A percentile compares a stretch with the other conserved stretches of the same genome.
Conservation (phyloP, 352 stramenopile species). For the Blastocystis sp. region DNA sequence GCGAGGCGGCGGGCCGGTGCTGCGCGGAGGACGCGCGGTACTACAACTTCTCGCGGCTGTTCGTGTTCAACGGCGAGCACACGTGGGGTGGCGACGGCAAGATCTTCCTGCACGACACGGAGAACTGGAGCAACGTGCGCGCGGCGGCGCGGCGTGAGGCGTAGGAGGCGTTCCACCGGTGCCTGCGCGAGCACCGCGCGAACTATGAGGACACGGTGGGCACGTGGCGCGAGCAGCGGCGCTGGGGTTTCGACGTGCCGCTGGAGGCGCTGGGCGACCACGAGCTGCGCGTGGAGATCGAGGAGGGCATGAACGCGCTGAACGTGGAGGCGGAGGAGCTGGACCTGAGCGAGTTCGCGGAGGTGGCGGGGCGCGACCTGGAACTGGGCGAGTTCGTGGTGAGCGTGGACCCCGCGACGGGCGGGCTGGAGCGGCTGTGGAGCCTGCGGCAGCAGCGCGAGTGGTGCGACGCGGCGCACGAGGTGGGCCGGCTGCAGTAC, state of each 20-base stretch:
- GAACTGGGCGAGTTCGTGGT: conserved; percentile 11
- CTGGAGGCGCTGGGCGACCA: conserved; percentile 47
- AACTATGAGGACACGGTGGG: conserved; percentile 63
- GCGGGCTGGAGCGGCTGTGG: conserved; percentile 17
- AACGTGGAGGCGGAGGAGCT: neutral
- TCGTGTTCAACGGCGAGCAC: conserved; percentile 61
- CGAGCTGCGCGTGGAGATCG: conserved; percentile 13
- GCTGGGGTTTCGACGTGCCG: conserved; percentile 54
- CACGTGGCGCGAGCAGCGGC: conserved; percentile 59
- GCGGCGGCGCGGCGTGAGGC: neutral
- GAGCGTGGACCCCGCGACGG: conserved; percentile 1
- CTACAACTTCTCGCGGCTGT: conserved; percentile 67
- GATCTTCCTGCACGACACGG: conserved; percentile 64
- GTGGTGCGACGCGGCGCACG: conserved; percentile 56
- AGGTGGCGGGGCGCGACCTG: conserved; percentile 1
- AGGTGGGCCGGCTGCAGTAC: conserved; percentile 28
- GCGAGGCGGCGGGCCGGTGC: conserved; percentile 20
- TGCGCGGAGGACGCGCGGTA: conserved; percentile 23
- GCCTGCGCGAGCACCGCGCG: neutral
- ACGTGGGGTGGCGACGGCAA: conserved; percentile 68
- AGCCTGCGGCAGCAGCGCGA: neutral
- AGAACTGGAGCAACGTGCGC: conserved; percentile 68
- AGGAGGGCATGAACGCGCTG: conserved; percentile 1
- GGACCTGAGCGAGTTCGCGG: conserved; percentile 14
- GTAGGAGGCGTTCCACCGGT: conserved; percentile 57